These are phyloP conservation scores for Dysphania ambrosioides DNA, from an alignment of 148 eudicot genomes.

Conservation along the genomic window DNA sequence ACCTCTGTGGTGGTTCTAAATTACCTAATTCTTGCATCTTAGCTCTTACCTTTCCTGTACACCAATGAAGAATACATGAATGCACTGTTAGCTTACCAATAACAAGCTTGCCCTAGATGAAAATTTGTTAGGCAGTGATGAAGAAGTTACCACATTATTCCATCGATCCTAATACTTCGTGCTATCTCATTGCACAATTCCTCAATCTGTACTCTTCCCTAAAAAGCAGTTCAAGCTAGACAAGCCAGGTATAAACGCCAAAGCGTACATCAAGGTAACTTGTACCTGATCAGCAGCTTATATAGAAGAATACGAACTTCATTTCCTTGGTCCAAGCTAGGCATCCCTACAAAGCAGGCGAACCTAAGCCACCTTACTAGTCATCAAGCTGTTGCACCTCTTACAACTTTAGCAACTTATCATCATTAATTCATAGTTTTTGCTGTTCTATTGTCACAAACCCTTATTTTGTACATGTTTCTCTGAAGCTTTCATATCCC, in stretches of 20 bases:
- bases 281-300: background rate
- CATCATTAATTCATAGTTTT: background rate
- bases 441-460: background rate
- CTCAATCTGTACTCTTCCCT: background rate
- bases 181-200: background rate
- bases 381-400: background rate
- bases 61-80: no score
- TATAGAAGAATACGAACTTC: background rate
- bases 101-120: no score
- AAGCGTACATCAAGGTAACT: background rate
- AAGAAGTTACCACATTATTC: background rate
- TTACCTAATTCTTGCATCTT: no score
- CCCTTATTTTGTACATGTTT: background rate
- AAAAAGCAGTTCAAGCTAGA: background rate
- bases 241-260: background rate
- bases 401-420: background rate
- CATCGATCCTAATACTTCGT: background rate
- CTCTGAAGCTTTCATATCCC: background rate
- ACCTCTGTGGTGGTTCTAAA: no score
- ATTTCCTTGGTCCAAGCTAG: background rate
- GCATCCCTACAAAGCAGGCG: background rate
- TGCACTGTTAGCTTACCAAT: no score
- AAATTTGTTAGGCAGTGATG: no score
- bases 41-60: no score
- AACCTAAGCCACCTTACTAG: background rate